These are phyloP conservation scores for Umbelopsis isabellina DNA, from an alignment of 192 early-diverging fungal species.

Conservation along the genomic window DNA sequence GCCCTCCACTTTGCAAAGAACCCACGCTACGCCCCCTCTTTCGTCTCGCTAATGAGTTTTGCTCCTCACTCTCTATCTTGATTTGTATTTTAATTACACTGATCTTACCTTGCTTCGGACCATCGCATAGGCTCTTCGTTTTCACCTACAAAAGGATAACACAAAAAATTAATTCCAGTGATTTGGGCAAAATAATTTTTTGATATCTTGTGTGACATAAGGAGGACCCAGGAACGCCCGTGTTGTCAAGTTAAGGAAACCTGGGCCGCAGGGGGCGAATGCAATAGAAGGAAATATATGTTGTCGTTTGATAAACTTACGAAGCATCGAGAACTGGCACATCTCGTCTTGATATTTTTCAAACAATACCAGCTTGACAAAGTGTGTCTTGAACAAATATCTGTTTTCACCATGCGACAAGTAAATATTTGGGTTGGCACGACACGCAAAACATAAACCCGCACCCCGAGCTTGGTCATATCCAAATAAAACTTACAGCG, in stretches of 20 bases:
- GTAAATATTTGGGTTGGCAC: background rate
- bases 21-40: background rate
- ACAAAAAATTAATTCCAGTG: background rate
- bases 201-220: constrained; percentile 23
- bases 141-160: background rate
- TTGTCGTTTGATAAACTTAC: background rate
- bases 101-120: constrained; percentile 15
- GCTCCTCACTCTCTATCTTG: background rate
- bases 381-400: constrained; percentile 16
- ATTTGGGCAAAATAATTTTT: background rate
- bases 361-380: constrained; percentile 17
- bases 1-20: too few relatives aligned
- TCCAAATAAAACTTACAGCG: background rate
- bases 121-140: constrained; percentile 15
- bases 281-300: background rate
- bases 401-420: background rate
- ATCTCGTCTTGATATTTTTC: constrained; percentile 19
- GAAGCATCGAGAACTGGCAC: constrained; percentile 23
- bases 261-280: background rate
- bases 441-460: background rate
- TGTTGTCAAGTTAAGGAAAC: constrained; percentile 16
- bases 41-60: background rate
- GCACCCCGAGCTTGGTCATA: background rate
- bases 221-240: constrained; percentile 20
- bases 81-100: constrained; percentile 9